A percentile compares a stretch with the other conserved stretches of the same genome.
Conservation (phyloP, 2,329 filamentous ascomycete genomes). For the Colletotrichum salicis region DNA sequence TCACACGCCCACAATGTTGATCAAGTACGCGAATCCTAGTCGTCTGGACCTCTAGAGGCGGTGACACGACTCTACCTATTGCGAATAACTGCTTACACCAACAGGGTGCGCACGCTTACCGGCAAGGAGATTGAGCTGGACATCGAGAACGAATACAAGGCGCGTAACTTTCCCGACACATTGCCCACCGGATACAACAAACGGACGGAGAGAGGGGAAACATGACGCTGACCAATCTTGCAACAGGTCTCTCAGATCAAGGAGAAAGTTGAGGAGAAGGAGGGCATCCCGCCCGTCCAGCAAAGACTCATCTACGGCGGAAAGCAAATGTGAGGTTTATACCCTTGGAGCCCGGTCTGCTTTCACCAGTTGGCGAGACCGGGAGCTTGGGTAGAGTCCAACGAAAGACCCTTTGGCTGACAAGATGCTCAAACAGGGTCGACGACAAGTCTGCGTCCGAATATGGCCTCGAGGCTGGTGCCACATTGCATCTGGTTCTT, state of each 20-base stretch:
- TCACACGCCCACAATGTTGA: conserved; percentile 53
- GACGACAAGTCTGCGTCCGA: conserved; percentile 95
- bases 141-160: conserved; percentile 94
- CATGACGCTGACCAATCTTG: conserved; percentile 12
- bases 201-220: background rate
- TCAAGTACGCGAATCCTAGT: conserved; percentile 58
- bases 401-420: background rate
- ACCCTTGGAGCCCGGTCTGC: background rate
- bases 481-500: conserved; percentile 94
- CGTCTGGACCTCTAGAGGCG: background rate
- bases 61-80: background rate
- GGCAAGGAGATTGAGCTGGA: conserved; percentile 99
- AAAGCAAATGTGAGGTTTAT: conserved; percentile 84
- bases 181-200: background rate
- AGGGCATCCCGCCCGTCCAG: conserved; percentile 96
- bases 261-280: conserved; percentile 98
- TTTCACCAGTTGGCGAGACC: background rate
- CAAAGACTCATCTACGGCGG: conserved; percentile 96
- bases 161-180: conserved; percentile 49
- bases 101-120: conserved; percentile 94
- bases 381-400: background rate
- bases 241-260: conserved; percentile 91
- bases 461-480: conserved; percentile 90
- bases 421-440: conserved; percentile 66
- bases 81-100: conserved; percentile 7